Base-by-base conservation (phyloP, 441 rosid species). In the Brassica hybrid region DNA sequence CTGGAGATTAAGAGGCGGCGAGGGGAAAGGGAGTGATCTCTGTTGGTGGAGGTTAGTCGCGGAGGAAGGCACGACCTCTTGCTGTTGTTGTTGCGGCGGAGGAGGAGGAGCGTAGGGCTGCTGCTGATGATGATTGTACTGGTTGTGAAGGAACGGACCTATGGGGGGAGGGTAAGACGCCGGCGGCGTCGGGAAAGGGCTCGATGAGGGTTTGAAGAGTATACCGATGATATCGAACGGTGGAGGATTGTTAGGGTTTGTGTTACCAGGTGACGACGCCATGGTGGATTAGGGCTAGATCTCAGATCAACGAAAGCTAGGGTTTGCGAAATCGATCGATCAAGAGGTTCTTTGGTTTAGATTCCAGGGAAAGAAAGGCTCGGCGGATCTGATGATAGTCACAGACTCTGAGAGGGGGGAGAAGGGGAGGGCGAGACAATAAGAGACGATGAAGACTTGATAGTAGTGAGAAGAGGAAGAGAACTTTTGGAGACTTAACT, bases 131-230 rank as follows among this genome's bases (percentile, higher is more conserved):
- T 74, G 88, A 68, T 82, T 82, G 65, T 74, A 84, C 61, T 74
- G 86, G 11, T 76, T 81, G 73, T 67, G 85, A 65, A 19, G 82
- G 82, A 81, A 81, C 0, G 88, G 85, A 61, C 82, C 86, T 18
- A 93, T 80, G 61, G 87, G 86, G 2, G 88, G 84, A 78, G 93
- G 94, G 65, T 80, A 83, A 59, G 89, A 73, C 8, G 85, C 79
- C 2, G 86, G 71, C 7, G 90, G 83, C 1, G 86, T 69, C 58
- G 81, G 80, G 59, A 56, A 74, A 21, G 85, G 81, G 41, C 60
- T 50, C 7, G 85, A 88, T 50, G 76, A 27, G 30, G 30, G 4
- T 27, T 27, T 27, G 30, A 27, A 27, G 30, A 27, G 30, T 0
- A 0, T 27, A 27, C 30, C 30, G 30, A 27, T 25, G 30, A 25